Conservation (phyloP, 495 filamentous ascomycete genomes). For the Podospora anserina region DNA sequence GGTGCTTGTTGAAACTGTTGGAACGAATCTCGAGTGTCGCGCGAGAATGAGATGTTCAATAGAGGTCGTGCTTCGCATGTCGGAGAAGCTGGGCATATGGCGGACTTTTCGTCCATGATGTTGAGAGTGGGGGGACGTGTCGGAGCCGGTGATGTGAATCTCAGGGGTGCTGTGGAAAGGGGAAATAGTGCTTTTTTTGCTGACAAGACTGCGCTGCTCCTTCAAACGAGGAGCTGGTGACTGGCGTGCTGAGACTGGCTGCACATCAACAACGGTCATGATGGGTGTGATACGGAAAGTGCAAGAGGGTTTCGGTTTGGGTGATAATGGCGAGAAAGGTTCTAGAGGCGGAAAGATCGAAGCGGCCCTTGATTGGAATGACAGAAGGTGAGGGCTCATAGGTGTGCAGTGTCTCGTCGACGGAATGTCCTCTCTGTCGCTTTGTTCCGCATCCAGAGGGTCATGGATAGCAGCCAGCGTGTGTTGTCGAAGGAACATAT, state of each 20-base stretch:
- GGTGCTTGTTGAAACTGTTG: neutral
- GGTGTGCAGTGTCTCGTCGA: neutral
- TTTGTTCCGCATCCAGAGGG: neutral
- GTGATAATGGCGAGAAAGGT: neutral
- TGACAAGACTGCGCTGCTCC: neutral
- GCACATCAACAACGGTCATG: conserved; percentile 24
- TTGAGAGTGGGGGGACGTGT: conserved; percentile 19
- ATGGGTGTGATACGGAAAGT: conserved; percentile 17
- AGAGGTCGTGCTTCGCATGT: conserved; percentile 5
- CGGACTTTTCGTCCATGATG: neutral
- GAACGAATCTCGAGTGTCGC: neutral
- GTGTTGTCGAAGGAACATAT: neutral
- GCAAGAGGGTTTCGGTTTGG: neutral
- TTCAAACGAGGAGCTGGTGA: neutral
- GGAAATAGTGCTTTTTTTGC: neutral
- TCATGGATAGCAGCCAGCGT: neutral
- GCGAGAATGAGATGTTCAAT: neutral
- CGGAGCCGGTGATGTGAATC: neutral
- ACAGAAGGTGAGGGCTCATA: neutral
- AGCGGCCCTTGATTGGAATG: neutral
- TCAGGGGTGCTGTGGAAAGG: neutral
- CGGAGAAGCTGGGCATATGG: neutral
- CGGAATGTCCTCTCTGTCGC: neutral
- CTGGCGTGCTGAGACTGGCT: conserved; percentile 17
- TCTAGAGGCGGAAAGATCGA: neutral